These are phyloP conservation scores for Hypoxylon cercidicola DNA, from an alignment of 495 filamentous ascomycete species.

Conservation along the genomic window DNA sequence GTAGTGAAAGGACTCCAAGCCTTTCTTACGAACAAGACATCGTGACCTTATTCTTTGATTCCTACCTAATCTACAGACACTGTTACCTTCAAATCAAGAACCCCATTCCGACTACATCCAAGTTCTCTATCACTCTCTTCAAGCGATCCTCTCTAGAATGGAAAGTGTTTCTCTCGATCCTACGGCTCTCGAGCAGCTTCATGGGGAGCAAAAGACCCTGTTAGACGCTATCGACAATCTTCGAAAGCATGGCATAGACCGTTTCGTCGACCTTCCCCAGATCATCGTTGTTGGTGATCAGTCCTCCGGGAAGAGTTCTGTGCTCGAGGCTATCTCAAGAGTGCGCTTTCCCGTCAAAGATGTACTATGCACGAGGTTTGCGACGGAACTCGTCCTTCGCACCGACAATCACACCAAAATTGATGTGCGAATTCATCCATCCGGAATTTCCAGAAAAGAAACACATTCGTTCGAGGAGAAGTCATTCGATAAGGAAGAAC, in stretches of 20 bases:
- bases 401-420: slow-evolving; percentile 38
- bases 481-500: slow-evolving; percentile 45
- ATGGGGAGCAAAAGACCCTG: slow-evolving; percentile 45
- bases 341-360: slow-evolving; percentile 76
- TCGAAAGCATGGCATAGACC: slow-evolving; percentile 59
- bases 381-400: slow-evolving; percentile 70
- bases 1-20: too few species aligned
- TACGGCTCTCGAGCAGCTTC: too few species aligned
- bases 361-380: slow-evolving; percentile 73
- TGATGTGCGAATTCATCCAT: slow-evolving; percentile 43
- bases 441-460: slow-evolving; percentile 40
- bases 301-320: slow-evolving; percentile 77
- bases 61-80: too few species aligned
- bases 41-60: too few species aligned
- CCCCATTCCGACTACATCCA: too few species aligned
- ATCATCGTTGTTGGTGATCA: slow-evolving; percentile 80
- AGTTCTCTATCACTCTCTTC: too few species aligned
- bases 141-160: too few species aligned
- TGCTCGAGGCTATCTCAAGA: slow-evolving; percentile 77
- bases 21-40: too few species aligned
- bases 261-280: slow-evolving; percentile 66
- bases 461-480: slow-evolving; percentile 44
- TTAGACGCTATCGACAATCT: slow-evolving; percentile 64
- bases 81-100: too few species aligned
- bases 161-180: too few species aligned